phyloP scores from a whole-genome alignment of 2,329 filamentous ascomycete species.

The Capronia epimyces region DNA sequence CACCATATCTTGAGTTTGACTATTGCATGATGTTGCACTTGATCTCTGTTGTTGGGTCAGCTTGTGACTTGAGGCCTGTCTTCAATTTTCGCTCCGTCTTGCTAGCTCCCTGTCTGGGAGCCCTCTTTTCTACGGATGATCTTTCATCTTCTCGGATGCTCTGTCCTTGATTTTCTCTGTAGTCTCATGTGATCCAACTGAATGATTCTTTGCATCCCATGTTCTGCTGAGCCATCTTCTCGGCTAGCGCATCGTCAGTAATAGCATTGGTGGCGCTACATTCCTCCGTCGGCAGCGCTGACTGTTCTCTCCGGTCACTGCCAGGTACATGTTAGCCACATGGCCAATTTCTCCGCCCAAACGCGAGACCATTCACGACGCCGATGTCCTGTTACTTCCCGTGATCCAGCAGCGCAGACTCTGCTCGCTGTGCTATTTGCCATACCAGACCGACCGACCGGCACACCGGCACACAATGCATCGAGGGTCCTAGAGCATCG shows the following conservation, averaged over 20 bases:
- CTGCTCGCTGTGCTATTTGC: constrained; percentile 42
- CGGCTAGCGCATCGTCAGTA: constrained; percentile 39
- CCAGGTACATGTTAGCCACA: constrained; percentile 65
- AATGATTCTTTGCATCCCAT: constrained; percentile 55
- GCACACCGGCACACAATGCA: too few species aligned
- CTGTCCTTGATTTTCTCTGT: constrained; percentile 52
- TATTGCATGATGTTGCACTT: too few species aligned
- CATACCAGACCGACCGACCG: constrained; percentile 45
- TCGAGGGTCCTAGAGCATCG: constrained; percentile 40
- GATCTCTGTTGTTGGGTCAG: background rate
- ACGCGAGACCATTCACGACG: constrained; percentile 67
- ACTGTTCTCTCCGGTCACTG: constrained; percentile 59
- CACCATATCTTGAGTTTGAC: too few species aligned
- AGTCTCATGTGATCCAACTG: constrained; percentile 43
- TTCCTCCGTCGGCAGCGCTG: constrained; percentile 50
- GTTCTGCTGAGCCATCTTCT: constrained; percentile 63
- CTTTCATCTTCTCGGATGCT: constrained; percentile 69
- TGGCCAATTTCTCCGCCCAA: constrained; percentile 76
- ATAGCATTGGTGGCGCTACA: constrained; percentile 62
- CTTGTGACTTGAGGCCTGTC: background rate
- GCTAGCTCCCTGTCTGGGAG: constrained; percentile 57
- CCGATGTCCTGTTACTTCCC: constrained; percentile 71
- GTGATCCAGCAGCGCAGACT: constrained; percentile 38
- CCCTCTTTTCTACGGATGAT: constrained; percentile 72
- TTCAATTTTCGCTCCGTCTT: constrained; percentile 32